These are phyloP conservation scores for Zygosaccharomyces bisporus DNA, from an alignment of 805 yeast species.

Conservation along the genomic window DNA sequence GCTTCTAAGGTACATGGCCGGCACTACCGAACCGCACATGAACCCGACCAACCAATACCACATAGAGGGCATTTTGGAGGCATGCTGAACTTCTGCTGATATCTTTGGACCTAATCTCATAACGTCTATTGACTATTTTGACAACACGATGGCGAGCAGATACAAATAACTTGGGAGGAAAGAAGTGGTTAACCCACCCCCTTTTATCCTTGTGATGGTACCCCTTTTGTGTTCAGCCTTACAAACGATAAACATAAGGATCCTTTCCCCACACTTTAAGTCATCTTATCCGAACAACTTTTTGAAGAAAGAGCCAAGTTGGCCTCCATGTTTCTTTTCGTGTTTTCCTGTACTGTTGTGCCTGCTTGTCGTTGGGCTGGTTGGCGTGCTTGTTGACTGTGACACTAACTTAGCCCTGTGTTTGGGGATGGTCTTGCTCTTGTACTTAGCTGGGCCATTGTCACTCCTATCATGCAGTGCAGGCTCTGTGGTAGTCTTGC, in stretches of 20 bases:
- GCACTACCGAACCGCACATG: constrained; percentile 30
- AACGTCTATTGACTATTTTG: not conserved
- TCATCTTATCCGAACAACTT: constrained; percentile 17
- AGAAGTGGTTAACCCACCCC: not conserved
- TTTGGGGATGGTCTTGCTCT: not conserved
- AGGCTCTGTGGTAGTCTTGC: not conserved
- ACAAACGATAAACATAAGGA: not conserved
- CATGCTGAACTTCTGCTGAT: constrained; percentile 29
- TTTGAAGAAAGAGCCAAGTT: constrained; percentile 23
- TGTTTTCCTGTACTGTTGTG: constrained; percentile 4
- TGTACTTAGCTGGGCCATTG: not conserved
- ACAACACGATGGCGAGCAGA: not conserved
- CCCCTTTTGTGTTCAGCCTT: not conserved
- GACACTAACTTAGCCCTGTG: not conserved
- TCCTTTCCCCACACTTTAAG: not conserved
- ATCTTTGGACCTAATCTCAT: constrained; percentile 29
- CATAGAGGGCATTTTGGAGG: constrained; percentile 27
- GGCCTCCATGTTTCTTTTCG: constrained; percentile 10
- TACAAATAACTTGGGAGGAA: not conserved
- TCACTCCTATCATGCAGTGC: not conserved
- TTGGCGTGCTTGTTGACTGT: not conserved
- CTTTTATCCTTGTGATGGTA: not conserved
- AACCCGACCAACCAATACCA: constrained; percentile 27
- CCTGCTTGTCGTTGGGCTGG: not conserved
- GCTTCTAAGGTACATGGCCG: constrained; percentile 25